Evolutionary conservation across 495 filamentous ascomycete genomes (phyloP), one percentile per base, ranked within the genome.

Genomic region (Tuber microsphaerosporum): DNA sequence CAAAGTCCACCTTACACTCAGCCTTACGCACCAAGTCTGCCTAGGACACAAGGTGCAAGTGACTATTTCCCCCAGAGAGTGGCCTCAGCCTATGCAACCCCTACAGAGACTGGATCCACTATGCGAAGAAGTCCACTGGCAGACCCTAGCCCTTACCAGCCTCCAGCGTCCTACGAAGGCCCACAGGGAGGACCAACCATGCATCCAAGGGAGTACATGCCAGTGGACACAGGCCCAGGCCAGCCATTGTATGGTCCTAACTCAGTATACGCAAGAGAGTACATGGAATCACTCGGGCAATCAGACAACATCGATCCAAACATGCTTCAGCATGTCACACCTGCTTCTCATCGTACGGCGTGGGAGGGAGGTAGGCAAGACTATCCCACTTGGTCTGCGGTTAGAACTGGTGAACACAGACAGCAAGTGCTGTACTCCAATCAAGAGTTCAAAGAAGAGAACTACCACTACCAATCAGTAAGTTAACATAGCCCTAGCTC

Each of bases 381-480:
- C 56, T 65, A 31, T 65, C 12, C 56, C 20, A 16, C n/a, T 65
- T 65, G 56, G 56, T 3, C 56, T 31, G 12, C 26, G 2, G 12
- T 72, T 17, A 46, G 72, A 34, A 56, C 39, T 39, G 73, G 76
- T 71, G 44, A 42, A 34, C 76, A 77, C 31, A 71, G 73, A 7
- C 69, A 70, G 22, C 76, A 70, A 34, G 71, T 75, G 19, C 5
- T 71, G 41, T 79, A 72, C 45, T 44, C 69, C 26, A 43, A 46
- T 42, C 72, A 78, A 34, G 76, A 17, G 34, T 75, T 72, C 31
- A 79, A 71, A 75, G 70, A 51, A 17, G 10, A 19, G n/a, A 22
- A 31, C n/a, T 79, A 75, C 70, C 77, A 72, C 20, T 79, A 45
- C 51, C 73, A 76, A 70, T 48, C 73, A 42, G 77, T 79, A 37